Evolutionary conservation across 495 filamentous ascomycete genomes (phyloP).

Genomic region (Lepidopterella palustris): DNA sequence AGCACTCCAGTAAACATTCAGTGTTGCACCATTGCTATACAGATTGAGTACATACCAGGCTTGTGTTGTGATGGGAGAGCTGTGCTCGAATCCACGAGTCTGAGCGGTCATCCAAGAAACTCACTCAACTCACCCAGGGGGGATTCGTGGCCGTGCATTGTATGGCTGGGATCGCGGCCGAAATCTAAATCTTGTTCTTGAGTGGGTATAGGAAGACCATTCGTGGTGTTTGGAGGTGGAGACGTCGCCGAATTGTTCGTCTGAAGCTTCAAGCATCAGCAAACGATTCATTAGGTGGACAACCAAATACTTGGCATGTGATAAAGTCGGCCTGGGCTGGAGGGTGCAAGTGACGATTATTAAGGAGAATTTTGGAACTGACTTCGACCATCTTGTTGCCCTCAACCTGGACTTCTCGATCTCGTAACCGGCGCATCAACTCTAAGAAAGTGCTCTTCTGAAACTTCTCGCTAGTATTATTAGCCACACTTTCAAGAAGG

Average conservation of each 20-base stretch:
- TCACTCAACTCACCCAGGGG: background rate
- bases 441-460: slow-evolving; percentile 69
- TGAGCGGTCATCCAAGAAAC: too few species aligned
- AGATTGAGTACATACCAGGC: too few species aligned
- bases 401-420: slow-evolving; percentile 37
- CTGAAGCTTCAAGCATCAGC: slow-evolving; percentile 2
- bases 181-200: slow-evolving; percentile 24
- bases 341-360: background rate
- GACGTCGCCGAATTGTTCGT: background rate
- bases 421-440: slow-evolving; percentile 56
- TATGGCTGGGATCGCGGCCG: background rate
- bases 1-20: too few species aligned
- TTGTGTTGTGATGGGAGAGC: too few species aligned
- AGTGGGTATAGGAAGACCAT: slow-evolving; percentile 13
- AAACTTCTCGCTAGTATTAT: slow-evolving; percentile 66
- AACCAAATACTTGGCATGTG: background rate
- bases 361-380: slow-evolving; percentile 1
- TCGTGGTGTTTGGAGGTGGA: background rate
- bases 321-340: background rate
- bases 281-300: slow-evolving; percentile 10
- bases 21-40: too few species aligned
- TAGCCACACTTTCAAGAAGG: slow-evolving; percentile 60
- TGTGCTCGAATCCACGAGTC: too few species aligned
- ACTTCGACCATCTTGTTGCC: slow-evolving; percentile 41
- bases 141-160: background rate